Evolutionary conservation across 768 basidiomycete genomes (phyloP).

Genomic region (Gymnopilus dilepis): DNA sequence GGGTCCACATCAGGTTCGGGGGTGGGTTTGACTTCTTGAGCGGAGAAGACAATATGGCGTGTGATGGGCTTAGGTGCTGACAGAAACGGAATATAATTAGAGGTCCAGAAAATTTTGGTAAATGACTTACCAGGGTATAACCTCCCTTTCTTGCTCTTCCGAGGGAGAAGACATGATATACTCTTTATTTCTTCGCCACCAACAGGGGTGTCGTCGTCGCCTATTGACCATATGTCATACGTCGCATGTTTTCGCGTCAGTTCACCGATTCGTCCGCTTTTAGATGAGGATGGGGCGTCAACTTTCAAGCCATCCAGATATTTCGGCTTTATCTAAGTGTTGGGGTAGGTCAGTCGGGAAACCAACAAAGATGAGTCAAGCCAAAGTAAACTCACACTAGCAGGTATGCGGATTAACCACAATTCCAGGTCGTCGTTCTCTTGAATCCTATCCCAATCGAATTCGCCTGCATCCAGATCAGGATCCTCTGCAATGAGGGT

Average conservation of each 20-base stretch:
- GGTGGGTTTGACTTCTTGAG: slow-evolving; percentile 48
- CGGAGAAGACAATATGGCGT: slow-evolving; percentile 61
- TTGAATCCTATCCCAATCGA: slow-evolving; percentile 72
- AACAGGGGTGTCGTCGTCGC: slow-evolving; percentile 38
- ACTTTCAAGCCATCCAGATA: slow-evolving; percentile 60
- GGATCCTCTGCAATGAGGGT: slow-evolving; percentile 52
- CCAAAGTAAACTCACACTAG: slow-evolving; percentile 58
- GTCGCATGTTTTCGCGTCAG: slow-evolving; percentile 57
- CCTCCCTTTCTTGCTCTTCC: slow-evolving; percentile 62
- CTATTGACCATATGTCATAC: slow-evolving; percentile 73
- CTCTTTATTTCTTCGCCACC: slow-evolving; percentile 69
- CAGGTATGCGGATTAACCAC: slow-evolving; percentile 74
- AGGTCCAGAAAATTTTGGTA: background rate
- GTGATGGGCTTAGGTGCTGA: slow-evolving; percentile 65
- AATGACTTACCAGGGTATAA: slow-evolving; percentile 57
- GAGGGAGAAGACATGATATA: slow-evolving; percentile 68
- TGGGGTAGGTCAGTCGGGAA: background rate
- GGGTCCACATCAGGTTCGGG: slow-evolving; percentile 25
- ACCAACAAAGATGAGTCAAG: background rate
- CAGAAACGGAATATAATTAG: background rate
- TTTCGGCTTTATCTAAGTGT: slow-evolving; percentile 65
- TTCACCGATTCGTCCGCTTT: slow-evolving; percentile 49
- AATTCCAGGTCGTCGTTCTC: slow-evolving; percentile 64
- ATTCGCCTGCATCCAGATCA: slow-evolving; percentile 51
- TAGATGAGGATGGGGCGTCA: slow-evolving; percentile 45